Base-by-base conservation (phyloP, 169 alveolate species). In the Plasmodium blacklocki region DNA sequence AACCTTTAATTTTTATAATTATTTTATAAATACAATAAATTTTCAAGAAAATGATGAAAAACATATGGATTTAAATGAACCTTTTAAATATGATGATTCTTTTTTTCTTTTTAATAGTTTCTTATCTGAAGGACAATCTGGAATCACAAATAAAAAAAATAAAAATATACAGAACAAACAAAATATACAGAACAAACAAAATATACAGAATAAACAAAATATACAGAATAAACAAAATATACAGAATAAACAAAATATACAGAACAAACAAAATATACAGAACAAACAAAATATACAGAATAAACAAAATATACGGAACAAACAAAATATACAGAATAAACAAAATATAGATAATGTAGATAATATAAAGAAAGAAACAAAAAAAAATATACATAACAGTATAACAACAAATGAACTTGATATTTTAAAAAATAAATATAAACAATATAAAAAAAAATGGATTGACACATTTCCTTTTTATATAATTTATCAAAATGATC, bases 51-150 rank as follows among this genome's bases (percentile, higher is more conserved):
- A 2, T 23, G 47, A 73, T 7, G 9, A 5, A 1, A 18, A 43
- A 0, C 5, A n/a, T 26, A 39, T 47, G 7, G 12, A 83, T 21
- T 83, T 68, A 19, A 60, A 68, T 1, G 7, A 19, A 3, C 91
- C 91, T 49, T 83, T 83, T 26, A 83, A 83, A 29, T 83, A 83
- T 45, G 32, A 52, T n/a, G 91, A 83, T 52, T 58, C 91, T 7
- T 83, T 83, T 49, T 83, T 83, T 58, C 66, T 66, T 4, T 14
- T 39, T 11, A 18, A 14, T 54, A n/a, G 9, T 2, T 12, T 12
- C n/a, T 39, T 39, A 39, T 0, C 7, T 39, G 6, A 39, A 39
- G 11, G 5, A 39, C 9, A 39, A 39, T 39, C 47, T 5, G 47
- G 9, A 39, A 39, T 1, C 0, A 39, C 11, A 39, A 39, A 56